Conservation (phyloP, 495 filamentous ascomycete genomes). For the Neurospora sublineolata region DNA sequence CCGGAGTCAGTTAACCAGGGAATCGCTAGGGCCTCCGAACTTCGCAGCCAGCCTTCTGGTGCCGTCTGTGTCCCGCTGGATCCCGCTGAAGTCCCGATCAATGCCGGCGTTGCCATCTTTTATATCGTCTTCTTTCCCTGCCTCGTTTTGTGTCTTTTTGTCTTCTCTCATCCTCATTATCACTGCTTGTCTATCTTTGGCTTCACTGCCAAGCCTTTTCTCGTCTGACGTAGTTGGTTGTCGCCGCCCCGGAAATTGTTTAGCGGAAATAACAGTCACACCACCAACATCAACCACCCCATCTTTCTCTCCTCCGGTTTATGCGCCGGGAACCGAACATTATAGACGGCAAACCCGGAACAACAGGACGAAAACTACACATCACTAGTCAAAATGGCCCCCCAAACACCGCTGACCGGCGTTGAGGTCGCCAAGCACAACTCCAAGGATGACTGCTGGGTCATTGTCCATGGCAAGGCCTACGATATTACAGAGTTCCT, state of each 20-base stretch:
- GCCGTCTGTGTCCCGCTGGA: neutral
- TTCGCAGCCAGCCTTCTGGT: neutral
- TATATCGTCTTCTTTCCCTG: neutral
- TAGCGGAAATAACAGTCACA: neutral
- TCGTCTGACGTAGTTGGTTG: neutral
- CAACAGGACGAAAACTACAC: neutral
- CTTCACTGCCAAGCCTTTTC: neutral
- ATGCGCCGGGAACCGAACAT: neutral
- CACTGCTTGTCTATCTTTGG: neutral
- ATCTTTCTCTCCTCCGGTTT: neutral
- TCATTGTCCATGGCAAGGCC: constrained; percentile 58
- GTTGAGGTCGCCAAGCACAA: constrained; percentile 59
- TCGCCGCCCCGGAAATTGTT: neutral
- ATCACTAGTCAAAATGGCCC: constrained; percentile 16
- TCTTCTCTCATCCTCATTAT: neutral
- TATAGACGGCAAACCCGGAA: neutral
- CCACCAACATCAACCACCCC: neutral
- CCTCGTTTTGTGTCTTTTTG: neutral
- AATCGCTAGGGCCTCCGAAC: neutral
- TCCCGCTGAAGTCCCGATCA: neutral
- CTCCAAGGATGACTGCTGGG: constrained; percentile 61
- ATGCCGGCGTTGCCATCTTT: neutral
- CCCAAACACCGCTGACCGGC: constrained; percentile 34
- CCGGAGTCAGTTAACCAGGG: neutral
- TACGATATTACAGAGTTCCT: constrained; percentile 76